A percentile compares a stretch with the other conserved stretches of the same genome.
phyloP scores from a whole-genome alignment of 208 protist species.

The Acanthamoeba lenticulata region DNA sequence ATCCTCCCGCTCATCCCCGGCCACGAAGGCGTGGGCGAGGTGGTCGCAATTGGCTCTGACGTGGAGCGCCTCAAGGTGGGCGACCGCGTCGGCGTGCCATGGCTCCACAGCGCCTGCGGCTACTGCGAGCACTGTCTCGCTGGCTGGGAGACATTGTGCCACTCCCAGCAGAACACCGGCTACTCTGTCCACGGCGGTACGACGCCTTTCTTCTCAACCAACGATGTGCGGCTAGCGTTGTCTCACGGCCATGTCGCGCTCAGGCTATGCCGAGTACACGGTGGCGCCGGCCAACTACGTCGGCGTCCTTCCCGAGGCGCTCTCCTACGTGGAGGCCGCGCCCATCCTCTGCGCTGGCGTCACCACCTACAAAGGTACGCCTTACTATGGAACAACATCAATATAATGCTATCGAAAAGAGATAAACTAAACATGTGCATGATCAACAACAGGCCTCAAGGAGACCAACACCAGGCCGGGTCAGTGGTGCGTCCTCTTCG shows the following conservation, averaged over 20 bases:
- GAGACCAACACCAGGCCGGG: neutral
- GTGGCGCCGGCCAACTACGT: constrained; percentile 18
- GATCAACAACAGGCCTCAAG: neutral
- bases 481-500: constrained; percentile 8
- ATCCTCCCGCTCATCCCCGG: constrained; percentile 4
- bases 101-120: constrained; percentile 30
- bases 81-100: constrained; percentile 2
- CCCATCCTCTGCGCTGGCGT: constrained; percentile 15
- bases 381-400: neutral
- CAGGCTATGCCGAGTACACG: constrained; percentile 14
- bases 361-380: constrained; percentile 13
- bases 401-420: neutral
- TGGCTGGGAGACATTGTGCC: constrained; percentile 25
- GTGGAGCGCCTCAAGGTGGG: constrained; percentile 9
- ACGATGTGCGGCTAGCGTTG: no score
- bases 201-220: no score
- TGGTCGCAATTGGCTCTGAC: neutral
- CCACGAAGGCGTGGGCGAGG: constrained; percentile 29
- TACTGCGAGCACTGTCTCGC: constrained; percentile 34
- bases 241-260: neutral
- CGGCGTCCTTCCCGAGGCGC: neutral
- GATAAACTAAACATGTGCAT: neutral
- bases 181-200: constrained; percentile 9
- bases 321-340: neutral
- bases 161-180: constrained; percentile 12